phyloP scores from a whole-genome alignment of 177 flowering plant genomes.

The Vitis hybrid region DNA sequence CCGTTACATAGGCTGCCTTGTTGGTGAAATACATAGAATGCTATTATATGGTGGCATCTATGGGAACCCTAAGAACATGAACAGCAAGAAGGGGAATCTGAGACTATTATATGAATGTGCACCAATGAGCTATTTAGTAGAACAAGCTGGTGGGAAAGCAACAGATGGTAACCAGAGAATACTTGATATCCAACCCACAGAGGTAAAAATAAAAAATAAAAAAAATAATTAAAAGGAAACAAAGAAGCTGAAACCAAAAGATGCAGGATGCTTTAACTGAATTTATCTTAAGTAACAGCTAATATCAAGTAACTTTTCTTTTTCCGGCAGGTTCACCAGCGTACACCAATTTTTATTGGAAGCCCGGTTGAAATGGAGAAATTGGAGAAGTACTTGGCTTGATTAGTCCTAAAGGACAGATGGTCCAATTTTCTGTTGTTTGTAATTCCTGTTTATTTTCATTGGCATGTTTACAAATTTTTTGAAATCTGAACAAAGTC shows the following conservation, averaged over 20 bases:
- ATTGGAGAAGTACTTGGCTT: constrained; percentile 61
- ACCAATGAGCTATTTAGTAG: constrained; percentile 77
- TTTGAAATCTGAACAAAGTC: neutral
- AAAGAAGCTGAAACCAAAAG: too few species aligned
- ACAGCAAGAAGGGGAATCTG: constrained; percentile 76
- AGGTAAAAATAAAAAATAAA: too few species aligned
- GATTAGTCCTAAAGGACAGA: constrained; percentile 4
- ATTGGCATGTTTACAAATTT: neutral
- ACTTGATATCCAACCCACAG: constrained; percentile 46
- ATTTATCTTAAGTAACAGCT: neutral
- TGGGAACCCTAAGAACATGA: constrained; percentile 69
- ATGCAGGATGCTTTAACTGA: neutral
- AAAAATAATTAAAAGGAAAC: too few species aligned
- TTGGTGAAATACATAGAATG: constrained; percentile 76
- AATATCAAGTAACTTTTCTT: neutral
- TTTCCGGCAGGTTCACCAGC: constrained; percentile 72
- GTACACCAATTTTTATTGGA: constrained; percentile 73
- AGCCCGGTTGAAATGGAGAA: constrained; percentile 76
- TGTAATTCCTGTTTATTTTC: neutral
- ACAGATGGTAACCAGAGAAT: constrained; percentile 65
- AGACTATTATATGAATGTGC: constrained; percentile 84
- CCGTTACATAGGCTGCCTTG: constrained; percentile 74
- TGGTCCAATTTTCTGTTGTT: neutral
- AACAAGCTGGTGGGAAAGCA: constrained; percentile 86
- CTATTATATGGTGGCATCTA: constrained; percentile 73